Evolutionary conservation across 2,329 filamentous ascomycete genomes (phyloP).

Genomic region (Phialophora macrospora): DNA sequence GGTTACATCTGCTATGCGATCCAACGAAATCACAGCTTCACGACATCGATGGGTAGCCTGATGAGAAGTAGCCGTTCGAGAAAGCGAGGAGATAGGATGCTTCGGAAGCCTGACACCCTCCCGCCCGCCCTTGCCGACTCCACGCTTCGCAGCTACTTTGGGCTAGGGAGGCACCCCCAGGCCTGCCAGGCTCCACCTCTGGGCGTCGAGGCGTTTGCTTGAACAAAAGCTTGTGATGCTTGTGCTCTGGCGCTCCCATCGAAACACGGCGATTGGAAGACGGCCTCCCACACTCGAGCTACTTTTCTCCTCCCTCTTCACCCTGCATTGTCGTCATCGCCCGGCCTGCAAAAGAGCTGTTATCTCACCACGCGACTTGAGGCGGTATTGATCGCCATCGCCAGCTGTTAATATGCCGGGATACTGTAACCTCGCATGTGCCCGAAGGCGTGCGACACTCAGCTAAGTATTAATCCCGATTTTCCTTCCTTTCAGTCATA

Average conservation of each 20-base stretch:
- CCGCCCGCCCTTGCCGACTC: neutral
- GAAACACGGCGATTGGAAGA: neutral
- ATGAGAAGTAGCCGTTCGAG: neutral
- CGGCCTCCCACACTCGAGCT: neutral
- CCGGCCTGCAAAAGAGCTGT: neutral
- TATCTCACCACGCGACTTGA: conserved; percentile 9
- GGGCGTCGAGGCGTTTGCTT: conserved; percentile 2
- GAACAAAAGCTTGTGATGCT: conserved; percentile 5
- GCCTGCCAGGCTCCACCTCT: neutral
- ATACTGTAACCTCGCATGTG: neutral
- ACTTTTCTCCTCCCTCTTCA: neutral
- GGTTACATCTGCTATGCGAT: conserved; percentile 5
- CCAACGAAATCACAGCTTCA: neutral
- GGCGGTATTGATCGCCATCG: conserved; percentile 14
- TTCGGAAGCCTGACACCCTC: neutral
- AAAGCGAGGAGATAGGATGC: neutral
- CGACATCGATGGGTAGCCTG: neutral
- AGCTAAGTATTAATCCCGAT: neutral
- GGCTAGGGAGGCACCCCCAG: neutral
- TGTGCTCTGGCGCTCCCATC: neutral
- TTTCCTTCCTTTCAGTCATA: neutral
- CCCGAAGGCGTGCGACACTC: neutral
- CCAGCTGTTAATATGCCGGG: neutral
- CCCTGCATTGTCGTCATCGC: neutral
- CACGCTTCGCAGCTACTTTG: neutral